Conservation (phyloP, 352 stramenopile species). For the Saprolegnia parasitica region DNA sequence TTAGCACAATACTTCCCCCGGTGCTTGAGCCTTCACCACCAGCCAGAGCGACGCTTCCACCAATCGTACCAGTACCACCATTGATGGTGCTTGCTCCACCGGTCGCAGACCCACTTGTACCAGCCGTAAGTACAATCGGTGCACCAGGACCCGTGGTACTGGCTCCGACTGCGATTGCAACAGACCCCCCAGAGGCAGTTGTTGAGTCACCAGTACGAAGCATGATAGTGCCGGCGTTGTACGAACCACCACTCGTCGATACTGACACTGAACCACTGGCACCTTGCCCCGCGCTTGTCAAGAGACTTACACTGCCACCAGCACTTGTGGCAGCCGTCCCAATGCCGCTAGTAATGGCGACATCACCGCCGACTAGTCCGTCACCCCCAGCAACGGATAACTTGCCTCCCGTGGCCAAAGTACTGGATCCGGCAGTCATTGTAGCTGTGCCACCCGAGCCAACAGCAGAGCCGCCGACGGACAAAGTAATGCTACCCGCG, state of each 20-base stretch:
- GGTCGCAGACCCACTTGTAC: conserved; percentile 11
- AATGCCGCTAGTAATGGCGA: conserved; percentile 28
- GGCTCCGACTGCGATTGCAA: conserved; percentile 2
- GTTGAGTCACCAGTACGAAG: conserved; percentile 12
- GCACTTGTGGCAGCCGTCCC: not conserved
- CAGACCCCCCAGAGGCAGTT: not conserved
- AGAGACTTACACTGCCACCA: conserved; percentile 9
- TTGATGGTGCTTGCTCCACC: conserved; percentile 4
- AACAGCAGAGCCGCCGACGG: conserved; percentile 20
- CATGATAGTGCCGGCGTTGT: no score
- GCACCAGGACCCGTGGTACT: conserved; percentile 6
- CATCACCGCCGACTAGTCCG: conserved; percentile 31
- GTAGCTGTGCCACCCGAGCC: conserved; percentile 50
- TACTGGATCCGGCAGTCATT: conserved; percentile 47
- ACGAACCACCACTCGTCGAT: conserved; percentile 13
- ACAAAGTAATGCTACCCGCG: conserved; percentile 1
- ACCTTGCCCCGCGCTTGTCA: not conserved
- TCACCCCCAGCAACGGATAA: conserved; percentile 26
- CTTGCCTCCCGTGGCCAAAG: conserved; percentile 29
- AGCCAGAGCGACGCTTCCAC: conserved; percentile 9
- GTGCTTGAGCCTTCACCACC: conserved; percentile 22
- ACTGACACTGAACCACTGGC: conserved; percentile 13
- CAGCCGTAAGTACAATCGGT: conserved; percentile 6
- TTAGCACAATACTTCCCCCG: conserved; percentile 17
- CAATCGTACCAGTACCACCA: conserved; percentile 21